Evolutionary conservation across 352 stramenopile genomes (phyloP).

Genomic region (Pythium scleroteichum): DNA sequence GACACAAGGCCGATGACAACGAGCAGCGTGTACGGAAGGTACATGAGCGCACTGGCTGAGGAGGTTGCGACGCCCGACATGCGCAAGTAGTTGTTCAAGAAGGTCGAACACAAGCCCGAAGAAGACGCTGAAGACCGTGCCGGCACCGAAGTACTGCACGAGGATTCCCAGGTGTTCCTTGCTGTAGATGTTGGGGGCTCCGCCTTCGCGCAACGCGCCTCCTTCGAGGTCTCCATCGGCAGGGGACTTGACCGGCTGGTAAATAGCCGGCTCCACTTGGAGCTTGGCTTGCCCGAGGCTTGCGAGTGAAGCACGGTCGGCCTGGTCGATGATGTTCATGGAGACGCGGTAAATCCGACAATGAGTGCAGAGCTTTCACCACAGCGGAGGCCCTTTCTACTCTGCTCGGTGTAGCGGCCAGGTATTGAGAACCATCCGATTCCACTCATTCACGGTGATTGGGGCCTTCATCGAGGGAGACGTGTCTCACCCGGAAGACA

Average conservation of each 20-base stretch:
- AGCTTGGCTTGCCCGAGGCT: background rate
- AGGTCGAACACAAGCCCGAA: slow-evolving; percentile 31
- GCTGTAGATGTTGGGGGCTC: slow-evolving; percentile 35
- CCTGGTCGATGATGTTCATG: background rate
- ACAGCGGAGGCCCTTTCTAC: too few relatives aligned
- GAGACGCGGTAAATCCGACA: too few relatives aligned
- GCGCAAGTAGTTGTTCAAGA: slow-evolving; percentile 44
- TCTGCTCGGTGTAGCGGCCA: too few relatives aligned
- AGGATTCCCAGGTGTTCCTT: slow-evolving; percentile 35
- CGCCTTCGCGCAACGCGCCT: slow-evolving; percentile 30
- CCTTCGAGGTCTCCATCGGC: slow-evolving; percentile 25
- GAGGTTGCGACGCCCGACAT: slow-evolving; percentile 34
- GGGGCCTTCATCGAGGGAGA: too few relatives aligned
- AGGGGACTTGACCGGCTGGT: background rate
- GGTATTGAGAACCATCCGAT: too few relatives aligned
- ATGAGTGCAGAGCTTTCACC: too few relatives aligned
- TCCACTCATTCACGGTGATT: too few relatives aligned
- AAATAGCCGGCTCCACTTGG: background rate
- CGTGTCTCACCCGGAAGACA: too few relatives aligned
- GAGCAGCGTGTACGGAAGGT: slow-evolving; percentile 58
- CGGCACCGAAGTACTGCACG: slow-evolving; percentile 32
- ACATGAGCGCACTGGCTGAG: slow-evolving; percentile 33
- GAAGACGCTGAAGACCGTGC: slow-evolving; percentile 30
- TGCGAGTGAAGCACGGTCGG: background rate
- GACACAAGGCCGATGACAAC: slow-evolving; percentile 78